Evolutionary conservation across 306 rosid genomes (phyloP), one percentile per base, ranked within the genome.

Genomic region (Arachis stenosperma): DNA sequence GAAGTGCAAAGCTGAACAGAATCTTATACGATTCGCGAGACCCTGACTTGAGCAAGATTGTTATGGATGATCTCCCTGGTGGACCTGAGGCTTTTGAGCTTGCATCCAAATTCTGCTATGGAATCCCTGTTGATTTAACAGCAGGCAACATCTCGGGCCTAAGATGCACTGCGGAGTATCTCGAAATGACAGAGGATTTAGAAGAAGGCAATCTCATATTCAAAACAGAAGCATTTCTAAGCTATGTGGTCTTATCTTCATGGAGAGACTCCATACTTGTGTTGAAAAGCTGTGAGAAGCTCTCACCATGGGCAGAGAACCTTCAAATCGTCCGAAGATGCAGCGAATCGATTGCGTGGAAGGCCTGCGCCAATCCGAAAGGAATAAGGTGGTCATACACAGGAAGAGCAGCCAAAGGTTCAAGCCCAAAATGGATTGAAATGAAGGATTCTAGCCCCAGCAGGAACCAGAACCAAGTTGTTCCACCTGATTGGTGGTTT

Each of bases 401-500:
- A 0, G 93, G 98, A 11, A 91, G 85, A 70, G 76, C 81, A 58
- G 76, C 79, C 14, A 85, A 87, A 66, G 93, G 63, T 79, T 77
- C 93, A 2, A 91, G 93, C 78, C 99, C 97, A 6, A 95, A 68
- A 70, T 90, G 92, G 97, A 89, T 80, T 79, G 97, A 88, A 59
- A 70, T 75, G 84, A 89, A 94, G 80, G 96, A 91, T 29, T 86
- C 96, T 14, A 91, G 96, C 72, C 96, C 99, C 1, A 69, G 90
- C 74, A 82, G 87, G 86, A 88, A 75, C 30, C 37, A 33, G 37
- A 88, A 75, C 29, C 96, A 88, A 50, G 84, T 65, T 8, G 98
- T 88, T 67, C 98, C 98, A 60, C 92, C 90, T 47, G 98, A 95
- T 83, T 95, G 99, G 99, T 95, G 99, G 99, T 95, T 91, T 75